Base-by-base conservation (phyloP, 1,284 basidiomycete species). In the Inonotus obliquus region DNA sequence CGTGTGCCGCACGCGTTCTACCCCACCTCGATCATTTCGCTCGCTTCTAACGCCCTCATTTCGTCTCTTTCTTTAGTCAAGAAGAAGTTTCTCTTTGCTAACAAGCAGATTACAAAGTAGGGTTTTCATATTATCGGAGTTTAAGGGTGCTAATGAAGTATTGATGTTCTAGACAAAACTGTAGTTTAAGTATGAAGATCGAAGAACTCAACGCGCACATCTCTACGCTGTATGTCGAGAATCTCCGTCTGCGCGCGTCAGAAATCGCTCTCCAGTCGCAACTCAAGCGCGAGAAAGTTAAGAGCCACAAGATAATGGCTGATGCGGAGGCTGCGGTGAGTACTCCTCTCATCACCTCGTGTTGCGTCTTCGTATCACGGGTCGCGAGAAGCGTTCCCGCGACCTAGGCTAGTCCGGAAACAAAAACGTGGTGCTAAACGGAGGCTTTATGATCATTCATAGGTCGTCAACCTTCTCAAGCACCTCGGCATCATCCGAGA, bases 31-130 rank as follows among this genome's bases (percentile, higher is more conserved):
- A 48, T 55, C 27, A 35, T 49, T 51, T 37, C 14, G 54, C 54
- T 49, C 49, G 59, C 37, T 51, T 54, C 57, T 58, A 54, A 60
- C 61, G 65, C 37, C 14, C 5, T 41, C 35, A 47, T 44, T 41
- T 44, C 44, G 21, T 54, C 65, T 68, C 63, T 67, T 72, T 71
- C 59, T 64, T 59, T 71, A 92, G 90, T 92, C 79, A 92, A 92
- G 84, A 91, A 90, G 85, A 92, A 91, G 76, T 92, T 92, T 69
- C 80, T 92, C 25, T 85, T 91, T 60, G 89, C 89, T 62, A 92
- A 92, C 77, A 92, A 91, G 74, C 90, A 92, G 74, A 92, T 92
- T 69, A 91, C 91, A 29, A 92, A 92, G 89, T 91, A 67, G 27
- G 38, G 45, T 62, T n/a, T n/a, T n/a, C 13, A 29, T 59, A 7